A percentile compares a stretch with the other conserved stretches of the same genome.
phyloP scores from a whole-genome alignment of 2,329 filamentous ascomycete genomes.

The Alternaria sp. region DNA sequence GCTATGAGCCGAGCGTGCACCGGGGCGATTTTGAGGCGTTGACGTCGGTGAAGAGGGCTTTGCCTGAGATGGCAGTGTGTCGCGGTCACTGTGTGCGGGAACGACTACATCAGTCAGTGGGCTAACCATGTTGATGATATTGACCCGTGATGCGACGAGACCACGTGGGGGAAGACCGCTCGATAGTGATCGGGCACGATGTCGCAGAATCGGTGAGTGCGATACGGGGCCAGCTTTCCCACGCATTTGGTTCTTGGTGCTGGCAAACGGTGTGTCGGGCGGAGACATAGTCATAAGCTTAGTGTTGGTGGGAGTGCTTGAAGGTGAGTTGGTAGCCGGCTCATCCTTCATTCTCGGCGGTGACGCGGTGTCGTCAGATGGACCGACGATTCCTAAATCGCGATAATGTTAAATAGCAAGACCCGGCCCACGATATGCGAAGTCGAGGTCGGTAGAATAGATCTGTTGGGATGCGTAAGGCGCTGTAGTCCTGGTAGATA shows the following conservation, averaged over 20 bases:
- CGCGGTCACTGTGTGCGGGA: background rate
- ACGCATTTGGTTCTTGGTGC: background rate
- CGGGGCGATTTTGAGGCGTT: background rate
- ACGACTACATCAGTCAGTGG: background rate
- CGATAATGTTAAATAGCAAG: background rate
- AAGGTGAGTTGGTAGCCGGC: background rate
- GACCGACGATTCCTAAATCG: background rate
- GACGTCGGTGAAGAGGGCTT: background rate
- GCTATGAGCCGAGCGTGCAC: background rate
- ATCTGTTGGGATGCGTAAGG: background rate
- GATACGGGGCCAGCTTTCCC: no score
- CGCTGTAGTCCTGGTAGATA: background rate
- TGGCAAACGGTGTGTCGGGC: background rate
- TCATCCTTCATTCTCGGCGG: background rate
- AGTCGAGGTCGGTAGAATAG: background rate
- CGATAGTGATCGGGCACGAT: background rate
- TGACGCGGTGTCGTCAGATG: no score
- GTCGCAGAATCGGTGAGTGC: background rate
- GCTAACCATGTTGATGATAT: background rate
- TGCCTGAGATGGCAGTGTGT: background rate
- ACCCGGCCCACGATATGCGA: background rate
- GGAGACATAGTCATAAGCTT: background rate
- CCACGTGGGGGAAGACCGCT: background rate
- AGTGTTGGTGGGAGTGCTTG: background rate
- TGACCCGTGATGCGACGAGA: background rate